A percentile compares a stretch with the other conserved stretches of the same genome.
Conservation (phyloP, 192 early-diverging fungal species). For the Physocladia obscura region DNA sequence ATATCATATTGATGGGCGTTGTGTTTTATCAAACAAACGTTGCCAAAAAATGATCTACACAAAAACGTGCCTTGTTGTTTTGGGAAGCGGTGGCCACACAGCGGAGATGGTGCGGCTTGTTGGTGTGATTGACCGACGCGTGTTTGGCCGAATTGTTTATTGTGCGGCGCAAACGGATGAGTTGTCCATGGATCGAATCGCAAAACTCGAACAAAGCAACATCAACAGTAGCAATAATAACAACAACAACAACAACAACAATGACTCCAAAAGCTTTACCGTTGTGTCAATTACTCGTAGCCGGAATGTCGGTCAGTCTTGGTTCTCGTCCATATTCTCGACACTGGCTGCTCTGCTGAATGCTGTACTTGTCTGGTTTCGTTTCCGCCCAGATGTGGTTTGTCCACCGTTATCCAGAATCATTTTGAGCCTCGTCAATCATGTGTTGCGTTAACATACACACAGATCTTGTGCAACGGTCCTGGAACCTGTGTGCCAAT, state of each 20-base stretch:
- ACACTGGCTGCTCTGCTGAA: slow-evolving; percentile 21
- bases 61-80: slow-evolving; percentile 13
- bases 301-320: slow-evolving; percentile 73
- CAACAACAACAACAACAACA: no score
- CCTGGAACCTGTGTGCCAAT: slow-evolving; percentile 85
- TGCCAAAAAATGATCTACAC: no score
- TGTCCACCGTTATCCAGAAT: slow-evolving; percentile 17
- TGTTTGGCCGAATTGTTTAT: slow-evolving; percentile 71
- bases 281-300: slow-evolving; percentile 63
- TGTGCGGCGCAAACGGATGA: no score
- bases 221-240: no score
- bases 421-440: background rate
- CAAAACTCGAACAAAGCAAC: no score
- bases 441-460: no score
- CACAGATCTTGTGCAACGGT: slow-evolving; percentile 80
- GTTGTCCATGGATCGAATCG: no score
- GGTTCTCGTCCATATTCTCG: slow-evolving; percentile 57
- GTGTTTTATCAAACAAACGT: no score
- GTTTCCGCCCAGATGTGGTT: slow-evolving; percentile 62
- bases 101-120: slow-evolving; percentile 84
- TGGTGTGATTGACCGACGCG: slow-evolving; percentile 50
- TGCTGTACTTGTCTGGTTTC: slow-evolving; percentile 8
- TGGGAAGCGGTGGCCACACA: slow-evolving; percentile 80
- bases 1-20: no score
- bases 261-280: slow-evolving; percentile 43